Conservation (phyloP, 108 stramenopile genomes). For the Fragilaria crotonensis region DNA sequence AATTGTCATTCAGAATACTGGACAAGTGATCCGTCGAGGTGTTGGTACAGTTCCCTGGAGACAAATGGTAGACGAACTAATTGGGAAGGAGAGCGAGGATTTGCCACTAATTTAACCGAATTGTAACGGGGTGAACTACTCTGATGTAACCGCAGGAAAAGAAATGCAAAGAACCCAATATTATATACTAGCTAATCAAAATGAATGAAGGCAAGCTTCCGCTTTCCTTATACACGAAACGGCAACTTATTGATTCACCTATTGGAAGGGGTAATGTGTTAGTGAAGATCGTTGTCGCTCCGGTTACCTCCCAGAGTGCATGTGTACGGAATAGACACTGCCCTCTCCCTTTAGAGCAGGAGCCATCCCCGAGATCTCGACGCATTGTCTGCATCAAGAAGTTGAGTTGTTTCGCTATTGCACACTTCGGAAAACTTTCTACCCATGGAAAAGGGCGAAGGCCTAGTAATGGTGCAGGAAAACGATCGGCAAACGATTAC, state of each 20-base stretch:
- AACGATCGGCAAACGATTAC: no score
- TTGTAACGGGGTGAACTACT: no score
- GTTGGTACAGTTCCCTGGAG: conserved; percentile 79
- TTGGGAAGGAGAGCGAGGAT: not conserved
- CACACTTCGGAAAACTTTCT: conserved; percentile 49
- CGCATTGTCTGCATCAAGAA: conserved; percentile 31
- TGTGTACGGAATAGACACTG: conserved; percentile 13
- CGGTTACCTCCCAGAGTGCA: conserved; percentile 31
- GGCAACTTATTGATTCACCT: no score
- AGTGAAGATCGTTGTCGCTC: no score
- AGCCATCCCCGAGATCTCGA: conserved; percentile 12
- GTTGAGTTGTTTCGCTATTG: conserved; percentile 21
- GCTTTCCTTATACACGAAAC: no score
- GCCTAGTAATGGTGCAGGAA: conserved; percentile 50
- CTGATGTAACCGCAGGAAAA: no score
- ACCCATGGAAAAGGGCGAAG: conserved; percentile 32
- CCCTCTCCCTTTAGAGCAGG: conserved; percentile 39
- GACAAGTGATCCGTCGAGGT: conserved; percentile 65
- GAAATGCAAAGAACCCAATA: no score
- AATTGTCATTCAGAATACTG: conserved; percentile 66
- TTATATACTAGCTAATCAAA: conserved; percentile 3
- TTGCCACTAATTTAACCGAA: not conserved
- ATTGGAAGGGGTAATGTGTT: no score
- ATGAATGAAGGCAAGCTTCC: no score
- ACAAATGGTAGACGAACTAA: conserved; percentile 70